Evolutionary conservation across 2,329 filamentous ascomycete species (phyloP).

Genomic region (Blastomyces percursus): DNA sequence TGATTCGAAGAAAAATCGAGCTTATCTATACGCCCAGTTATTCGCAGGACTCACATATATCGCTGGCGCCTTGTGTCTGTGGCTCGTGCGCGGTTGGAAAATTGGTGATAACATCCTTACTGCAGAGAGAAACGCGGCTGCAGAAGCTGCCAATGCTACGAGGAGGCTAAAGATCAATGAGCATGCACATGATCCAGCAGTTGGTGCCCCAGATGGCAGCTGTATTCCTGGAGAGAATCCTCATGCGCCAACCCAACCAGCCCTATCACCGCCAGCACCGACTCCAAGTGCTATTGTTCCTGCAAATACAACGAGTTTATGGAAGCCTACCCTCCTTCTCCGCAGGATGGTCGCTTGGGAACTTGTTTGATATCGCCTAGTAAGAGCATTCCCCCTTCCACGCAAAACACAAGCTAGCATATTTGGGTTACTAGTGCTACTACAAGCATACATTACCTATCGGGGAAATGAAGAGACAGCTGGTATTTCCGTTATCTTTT

Average conservation of each 20-base stretch:
- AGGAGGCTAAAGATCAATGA: neutral
- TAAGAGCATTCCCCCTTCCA: neutral
- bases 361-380: slow-evolving; percentile 18
- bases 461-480: neutral
- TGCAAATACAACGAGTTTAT: slow-evolving; percentile 7
- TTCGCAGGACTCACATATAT: slow-evolving; percentile 54
- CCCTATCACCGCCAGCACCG: neutral
- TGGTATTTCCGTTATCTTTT: neutral
- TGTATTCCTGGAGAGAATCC: neutral
- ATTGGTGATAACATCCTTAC: slow-evolving; percentile 21
- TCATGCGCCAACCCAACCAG: neutral
- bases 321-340: slow-evolving; percentile 13
- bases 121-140: slow-evolving; percentile 10
- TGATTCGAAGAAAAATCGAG: slow-evolving; percentile 17
- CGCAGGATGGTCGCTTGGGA: slow-evolving; percentile 24
- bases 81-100: slow-evolving; percentile 33
- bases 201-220: neutral
- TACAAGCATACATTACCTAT: neutral
- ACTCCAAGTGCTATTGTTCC: neutral
- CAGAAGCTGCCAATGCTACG: slow-evolving; percentile 2
- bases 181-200: neutral
- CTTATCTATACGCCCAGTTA: slow-evolving; percentile 36
- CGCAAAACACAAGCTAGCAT: neutral
- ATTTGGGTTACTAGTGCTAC: neutral
- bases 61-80: slow-evolving; percentile 40